Base-by-base conservation (phyloP, 768 basidiomycete genomes). In the Tulasnella sp. region DNA sequence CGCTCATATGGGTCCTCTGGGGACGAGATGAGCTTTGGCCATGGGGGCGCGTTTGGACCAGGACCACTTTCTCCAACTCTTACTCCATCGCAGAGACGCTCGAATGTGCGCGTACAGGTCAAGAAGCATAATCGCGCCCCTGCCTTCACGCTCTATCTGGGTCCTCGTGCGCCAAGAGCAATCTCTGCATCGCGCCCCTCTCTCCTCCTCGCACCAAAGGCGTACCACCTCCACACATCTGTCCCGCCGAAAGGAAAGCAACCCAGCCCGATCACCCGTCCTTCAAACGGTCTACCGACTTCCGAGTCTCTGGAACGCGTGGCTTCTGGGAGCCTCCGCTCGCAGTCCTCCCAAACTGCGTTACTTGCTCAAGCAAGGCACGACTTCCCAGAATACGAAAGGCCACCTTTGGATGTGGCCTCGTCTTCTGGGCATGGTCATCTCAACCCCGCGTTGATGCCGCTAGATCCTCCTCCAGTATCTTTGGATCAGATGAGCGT, bases 41-140 rank as follows among this genome's bases (percentile, higher is more conserved):
- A 31, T 29, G 19, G 58, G 4, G 31, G 31, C 31, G 7, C 58
- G 8, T 3, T 64, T 25, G n/a, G n/a, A 64, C 58, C 25, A 15
- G 58, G 25, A 31, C 58, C 58, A 31, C 25, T 74, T 25, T 58
- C 49, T 15, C 73, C 49, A 22, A 67, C 29, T 6, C 14, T 74
- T 2, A 74, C 73, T 17, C 73, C 73, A 36, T 74, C 73, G 37
- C 73, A 74, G 38, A 37, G 52, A n/a, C 73, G 73, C n/a, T 58
- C 52, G 7, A 74, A 77, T 29, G 77, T 77, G 1, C 77, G 77
- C 36, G 40, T 77, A 8, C 77, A 78, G 74, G 88, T 94, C 39
- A 93, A 94, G 82, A 92, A 92, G 79, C 93, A 94, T 81, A 92
- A 93, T 0, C 89, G 91, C 74, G 91, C 91, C 3, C 83, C 88